These are phyloP conservation scores for Neocatenulostroma microsporum DNA, from an alignment of 2,329 filamentous ascomycete genomes.

Conservation along the genomic window DNA sequence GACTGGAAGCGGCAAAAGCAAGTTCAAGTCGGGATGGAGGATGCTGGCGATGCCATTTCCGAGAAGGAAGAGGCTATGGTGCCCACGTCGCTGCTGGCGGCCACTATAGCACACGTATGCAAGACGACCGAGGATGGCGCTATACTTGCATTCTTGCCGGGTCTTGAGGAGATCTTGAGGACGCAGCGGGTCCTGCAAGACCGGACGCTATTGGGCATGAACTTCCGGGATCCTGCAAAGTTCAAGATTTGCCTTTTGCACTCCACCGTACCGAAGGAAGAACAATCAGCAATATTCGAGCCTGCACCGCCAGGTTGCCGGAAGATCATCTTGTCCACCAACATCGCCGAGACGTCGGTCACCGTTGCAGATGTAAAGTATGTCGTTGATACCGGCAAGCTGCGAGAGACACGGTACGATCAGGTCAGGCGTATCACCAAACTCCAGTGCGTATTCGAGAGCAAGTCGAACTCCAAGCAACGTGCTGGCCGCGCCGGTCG, in stretches of 20 bases:
- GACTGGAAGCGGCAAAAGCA: conserved; percentile 34
- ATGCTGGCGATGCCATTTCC: conserved; percentile 10
- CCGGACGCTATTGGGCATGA: conserved; percentile 26
- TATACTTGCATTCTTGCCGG: conserved; percentile 45
- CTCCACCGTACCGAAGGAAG: conserved; percentile 36
- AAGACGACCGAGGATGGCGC: conserved; percentile 37
- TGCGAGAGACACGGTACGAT: conserved; percentile 35
- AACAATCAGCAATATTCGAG: conserved; percentile 38
- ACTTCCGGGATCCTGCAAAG: conserved; percentile 34
- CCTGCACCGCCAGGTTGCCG: conserved; percentile 34
- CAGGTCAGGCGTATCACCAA: conserved; percentile 32
- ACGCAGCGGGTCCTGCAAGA: conserved; percentile 26
- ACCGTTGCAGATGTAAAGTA: conserved; percentile 47
- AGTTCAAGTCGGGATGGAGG: conserved; percentile 20
- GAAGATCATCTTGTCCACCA: conserved; percentile 45
- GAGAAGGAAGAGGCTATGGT: conserved; percentile 34
- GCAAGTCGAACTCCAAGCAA: conserved; percentile 41
- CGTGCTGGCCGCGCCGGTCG: conserved; percentile 45
- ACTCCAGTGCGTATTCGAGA: conserved; percentile 40
- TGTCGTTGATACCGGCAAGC: conserved; percentile 44
- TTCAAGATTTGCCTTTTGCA: conserved; percentile 43
- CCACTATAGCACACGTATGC: conserved; percentile 41
- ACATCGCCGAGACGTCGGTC: conserved; percentile 46
- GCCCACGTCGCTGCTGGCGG: conserved; percentile 37
- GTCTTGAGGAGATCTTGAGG: conserved; percentile 33